These are phyloP conservation scores for Candolleomyces eurysporus DNA, from an alignment of 768 basidiomycete genomes.

Conservation along the genomic window DNA sequence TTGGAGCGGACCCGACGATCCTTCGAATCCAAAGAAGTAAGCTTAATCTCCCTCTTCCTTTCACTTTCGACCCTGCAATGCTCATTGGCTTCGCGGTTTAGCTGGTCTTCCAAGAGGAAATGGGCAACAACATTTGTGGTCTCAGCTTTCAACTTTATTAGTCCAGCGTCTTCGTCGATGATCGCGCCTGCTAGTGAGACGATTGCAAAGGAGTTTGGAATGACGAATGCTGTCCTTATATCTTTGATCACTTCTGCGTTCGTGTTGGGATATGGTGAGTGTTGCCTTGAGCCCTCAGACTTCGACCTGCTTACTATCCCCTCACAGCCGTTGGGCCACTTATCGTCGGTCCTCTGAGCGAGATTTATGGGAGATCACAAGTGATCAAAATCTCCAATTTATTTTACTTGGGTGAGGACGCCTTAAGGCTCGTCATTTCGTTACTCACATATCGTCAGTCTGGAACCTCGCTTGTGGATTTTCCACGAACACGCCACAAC, in stretches of 20 bases:
- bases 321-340: constrained; percentile 10
- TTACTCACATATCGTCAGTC: constrained; percentile 21
- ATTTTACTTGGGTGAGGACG: constrained; percentile 51
- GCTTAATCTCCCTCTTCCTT: constrained; percentile 1
- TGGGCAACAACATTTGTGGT: constrained; percentile 65
- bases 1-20: constrained; percentile 64
- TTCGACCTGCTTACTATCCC: background rate
- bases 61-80: background rate
- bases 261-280: constrained; percentile 53
- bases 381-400: constrained; percentile 56
- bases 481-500: constrained; percentile 46
- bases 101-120: constrained; percentile 58
- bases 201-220: constrained; percentile 51
- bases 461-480: constrained; percentile 52
- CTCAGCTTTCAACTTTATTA: constrained; percentile 66
- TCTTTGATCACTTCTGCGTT: constrained; percentile 59
- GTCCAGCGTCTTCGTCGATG: constrained; percentile 71
- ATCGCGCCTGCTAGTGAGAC: constrained; percentile 60
- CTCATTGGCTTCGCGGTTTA: constrained; percentile 14
- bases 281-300: too few species aligned
- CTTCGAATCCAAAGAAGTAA: constrained; percentile 60
- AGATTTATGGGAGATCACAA: constrained; percentile 63
- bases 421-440: background rate
- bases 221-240: constrained; percentile 46
- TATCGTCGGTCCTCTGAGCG: constrained; percentile 62